phyloP scores from a whole-genome alignment of 352 stramenopile species.

The Phytophthora ohioensis region DNA sequence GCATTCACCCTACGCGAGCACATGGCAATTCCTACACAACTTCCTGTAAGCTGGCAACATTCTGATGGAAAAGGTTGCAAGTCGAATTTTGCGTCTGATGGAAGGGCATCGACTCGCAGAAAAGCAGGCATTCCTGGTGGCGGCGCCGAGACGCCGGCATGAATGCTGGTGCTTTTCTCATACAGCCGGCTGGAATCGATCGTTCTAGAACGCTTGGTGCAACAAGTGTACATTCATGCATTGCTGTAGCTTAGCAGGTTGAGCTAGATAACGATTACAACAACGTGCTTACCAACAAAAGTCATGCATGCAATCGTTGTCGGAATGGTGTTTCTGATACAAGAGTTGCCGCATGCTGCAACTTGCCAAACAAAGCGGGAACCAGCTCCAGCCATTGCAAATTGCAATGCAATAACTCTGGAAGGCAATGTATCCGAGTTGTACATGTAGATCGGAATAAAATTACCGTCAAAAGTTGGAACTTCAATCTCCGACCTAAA shows the following conservation, averaged over 20 bases:
- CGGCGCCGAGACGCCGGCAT: too few relatives aligned
- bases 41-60: not conserved
- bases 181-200: not conserved
- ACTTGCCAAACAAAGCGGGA: not conserved
- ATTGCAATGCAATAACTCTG: too few relatives aligned
- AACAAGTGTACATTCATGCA: not conserved
- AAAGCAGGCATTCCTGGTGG: not conserved
- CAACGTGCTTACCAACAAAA: not conserved
- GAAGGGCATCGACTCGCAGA: constrained; percentile 1
- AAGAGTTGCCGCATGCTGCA: not conserved
- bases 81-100: constrained; percentile 11
- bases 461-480: not conserved
- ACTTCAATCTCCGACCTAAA: too few relatives aligned
- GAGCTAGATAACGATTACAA: not conserved
- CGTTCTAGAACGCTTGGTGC: constrained; percentile 2
- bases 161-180: constrained; percentile 14
- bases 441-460: too few relatives aligned
- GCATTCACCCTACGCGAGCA: not conserved
- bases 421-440: too few relatives aligned
- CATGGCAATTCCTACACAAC: not conserved
- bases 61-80: constrained; percentile 11
- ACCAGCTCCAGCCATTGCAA: not conserved
- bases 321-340: not conserved
- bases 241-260: too few relatives aligned
- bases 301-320: not conserved